Conservation (phyloP, 2,329 filamentous ascomycete species). For the Pleoardoris graminearum region DNA sequence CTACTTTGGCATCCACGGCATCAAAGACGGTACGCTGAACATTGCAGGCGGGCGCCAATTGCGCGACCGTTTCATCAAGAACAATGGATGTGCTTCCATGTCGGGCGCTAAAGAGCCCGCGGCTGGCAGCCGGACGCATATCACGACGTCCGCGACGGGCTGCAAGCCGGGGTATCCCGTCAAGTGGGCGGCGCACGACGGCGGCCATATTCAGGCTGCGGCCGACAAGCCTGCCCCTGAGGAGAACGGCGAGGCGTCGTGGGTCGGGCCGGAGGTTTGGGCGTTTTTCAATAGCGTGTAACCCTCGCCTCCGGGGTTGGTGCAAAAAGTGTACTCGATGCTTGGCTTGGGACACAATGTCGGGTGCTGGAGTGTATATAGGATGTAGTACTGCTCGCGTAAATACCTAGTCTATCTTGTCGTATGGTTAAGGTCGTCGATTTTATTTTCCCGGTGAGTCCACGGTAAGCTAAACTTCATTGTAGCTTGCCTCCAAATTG, state of each 20-base stretch:
- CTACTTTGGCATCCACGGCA: slow-evolving; percentile 36
- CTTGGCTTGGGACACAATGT: too few species aligned
- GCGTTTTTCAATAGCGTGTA: slow-evolving; percentile 9
- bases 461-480: too few species aligned
- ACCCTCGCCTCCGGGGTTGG: too few species aligned
- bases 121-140: slow-evolving; percentile 5
- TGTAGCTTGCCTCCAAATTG: too few species aligned
- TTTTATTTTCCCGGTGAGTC: too few species aligned
- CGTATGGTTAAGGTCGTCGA: too few species aligned
- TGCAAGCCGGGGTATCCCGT: slow-evolving; percentile 35
- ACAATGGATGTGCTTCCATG: slow-evolving; percentile 38
- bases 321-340: too few species aligned
- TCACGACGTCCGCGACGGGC: slow-evolving; percentile 10
- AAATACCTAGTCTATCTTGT: too few species aligned
- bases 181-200: slow-evolving; percentile 38
- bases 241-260: slow-evolving; percentile 11
- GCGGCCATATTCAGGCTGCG: slow-evolving; percentile 23
- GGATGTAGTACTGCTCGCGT: too few species aligned
- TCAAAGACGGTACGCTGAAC: slow-evolving; percentile 38
- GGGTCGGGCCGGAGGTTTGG: slow-evolving; percentile 14
- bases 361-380: too few species aligned
- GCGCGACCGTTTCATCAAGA: slow-evolving; percentile 41
- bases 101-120: slow-evolving; percentile 19
- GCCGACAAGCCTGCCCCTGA: slow-evolving; percentile 9
- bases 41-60: slow-evolving; percentile 37